Percentiles rank a stretch among this genome's conserved stretches.
Conservation (phyloP, 352 stramenopile genomes). For the Peronospora farinosa region DNA sequence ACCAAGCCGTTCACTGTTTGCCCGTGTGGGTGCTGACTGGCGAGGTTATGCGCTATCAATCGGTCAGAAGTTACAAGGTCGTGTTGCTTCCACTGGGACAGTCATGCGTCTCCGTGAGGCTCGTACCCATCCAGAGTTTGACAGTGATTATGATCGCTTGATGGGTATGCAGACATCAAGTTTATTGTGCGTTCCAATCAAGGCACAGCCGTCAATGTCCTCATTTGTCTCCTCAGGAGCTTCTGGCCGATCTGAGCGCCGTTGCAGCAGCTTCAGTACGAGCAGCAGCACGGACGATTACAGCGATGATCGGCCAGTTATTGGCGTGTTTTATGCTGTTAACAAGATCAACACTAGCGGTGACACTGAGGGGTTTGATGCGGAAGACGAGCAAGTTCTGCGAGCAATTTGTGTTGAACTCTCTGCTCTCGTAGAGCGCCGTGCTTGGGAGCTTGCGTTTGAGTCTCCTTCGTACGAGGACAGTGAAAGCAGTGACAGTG, state of each 20-base stretch:
- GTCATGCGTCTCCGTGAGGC: slow-evolving; percentile 56
- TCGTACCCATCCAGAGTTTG: slow-evolving; percentile 54
- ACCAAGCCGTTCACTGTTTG: slow-evolving; percentile 59
- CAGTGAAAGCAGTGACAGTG: slow-evolving; percentile 39
- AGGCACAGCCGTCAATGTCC: slow-evolving; percentile 31
- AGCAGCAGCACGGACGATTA: slow-evolving; percentile 54
- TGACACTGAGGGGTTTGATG: slow-evolving; percentile 40
- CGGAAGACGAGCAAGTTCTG: slow-evolving; percentile 63
- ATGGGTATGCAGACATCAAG: slow-evolving; percentile 56
- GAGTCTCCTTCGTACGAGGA: slow-evolving; percentile 40
- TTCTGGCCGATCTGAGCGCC: slow-evolving; percentile 18
- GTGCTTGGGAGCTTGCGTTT: slow-evolving; percentile 71
- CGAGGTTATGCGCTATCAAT: slow-evolving; percentile 66
- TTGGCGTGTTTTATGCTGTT: slow-evolving; percentile 77
- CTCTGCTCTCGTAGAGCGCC: slow-evolving; percentile 52
- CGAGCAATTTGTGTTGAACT: slow-evolving; percentile 60
- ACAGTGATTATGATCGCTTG: slow-evolving; percentile 53
- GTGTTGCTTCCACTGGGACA: slow-evolving; percentile 56
- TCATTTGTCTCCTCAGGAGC: slow-evolving; percentile 14
- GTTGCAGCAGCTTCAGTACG: slow-evolving; percentile 36
- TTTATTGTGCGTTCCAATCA: slow-evolving; percentile 71
- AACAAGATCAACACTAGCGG: slow-evolving; percentile 51
- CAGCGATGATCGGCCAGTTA: slow-evolving; percentile 38
- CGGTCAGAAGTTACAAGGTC: slow-evolving; percentile 59
- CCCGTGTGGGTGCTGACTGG: slow-evolving; percentile 55